A percentile compares a stretch with the other conserved stretches of the same genome.
Conservation (phyloP, 140 eudicot genomes). For the Bidens hawaiensis region DNA sequence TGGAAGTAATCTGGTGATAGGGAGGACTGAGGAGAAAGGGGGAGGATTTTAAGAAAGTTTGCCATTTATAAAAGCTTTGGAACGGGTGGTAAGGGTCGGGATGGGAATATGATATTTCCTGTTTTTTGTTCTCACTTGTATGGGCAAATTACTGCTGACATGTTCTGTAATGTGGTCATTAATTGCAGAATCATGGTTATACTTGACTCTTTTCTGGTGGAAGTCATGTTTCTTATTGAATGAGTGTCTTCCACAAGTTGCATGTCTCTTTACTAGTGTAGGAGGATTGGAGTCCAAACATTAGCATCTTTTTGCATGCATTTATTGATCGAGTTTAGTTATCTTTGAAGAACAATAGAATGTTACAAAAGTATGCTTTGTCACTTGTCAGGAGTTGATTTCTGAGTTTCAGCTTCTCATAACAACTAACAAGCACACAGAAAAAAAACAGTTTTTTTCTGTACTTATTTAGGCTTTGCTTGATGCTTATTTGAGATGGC, state of each 20-base stretch:
- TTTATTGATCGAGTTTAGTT: constrained; percentile 3
- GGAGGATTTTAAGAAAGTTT: not conserved
- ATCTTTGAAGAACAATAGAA: not conserved
- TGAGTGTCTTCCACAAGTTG: constrained; percentile 19
- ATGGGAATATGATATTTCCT: not conserved
- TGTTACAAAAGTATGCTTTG: not conserved
- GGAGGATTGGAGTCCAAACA: constrained; percentile 6
- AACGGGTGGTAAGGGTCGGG: not conserved
- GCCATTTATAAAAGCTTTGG: not conserved
- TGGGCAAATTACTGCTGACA: not conserved
- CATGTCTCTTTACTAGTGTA: not conserved
- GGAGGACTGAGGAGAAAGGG: not conserved
- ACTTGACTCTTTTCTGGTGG: constrained; percentile 17
- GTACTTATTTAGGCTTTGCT: not conserved
- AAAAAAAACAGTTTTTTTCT: not conserved
- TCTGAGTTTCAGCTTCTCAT: not conserved
- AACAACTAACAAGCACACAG: not conserved
- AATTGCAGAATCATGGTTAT: constrained; percentile 1
- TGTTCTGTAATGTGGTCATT: constrained; percentile 6
- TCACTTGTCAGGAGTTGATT: not conserved
- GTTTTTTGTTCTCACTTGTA: not conserved
- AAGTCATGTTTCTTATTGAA: constrained; percentile 22
- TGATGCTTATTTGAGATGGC: constrained; percentile 2
- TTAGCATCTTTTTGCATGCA: not conserved
- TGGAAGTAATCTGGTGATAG: not conserved